A percentile compares a stretch with the other conserved stretches of the same genome.
Conservation (phyloP, 2,329 filamentous ascomycete genomes). For the Exophiala phaeomuriformis region DNA sequence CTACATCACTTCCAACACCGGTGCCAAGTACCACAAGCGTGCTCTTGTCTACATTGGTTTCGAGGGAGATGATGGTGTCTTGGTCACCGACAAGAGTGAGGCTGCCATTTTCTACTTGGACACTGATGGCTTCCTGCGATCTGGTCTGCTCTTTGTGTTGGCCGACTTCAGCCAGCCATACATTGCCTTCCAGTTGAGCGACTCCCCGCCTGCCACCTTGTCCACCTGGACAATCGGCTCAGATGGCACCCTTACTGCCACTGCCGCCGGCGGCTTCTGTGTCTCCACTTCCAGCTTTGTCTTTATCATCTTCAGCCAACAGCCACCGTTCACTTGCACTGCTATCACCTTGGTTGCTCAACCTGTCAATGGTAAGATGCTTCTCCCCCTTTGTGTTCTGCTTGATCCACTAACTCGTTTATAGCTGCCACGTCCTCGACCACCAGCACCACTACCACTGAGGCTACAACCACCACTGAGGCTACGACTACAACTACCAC, state of each 20-base stretch:
- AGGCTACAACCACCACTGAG: neutral
- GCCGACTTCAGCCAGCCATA: constrained; percentile 13
- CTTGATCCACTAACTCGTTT: neutral
- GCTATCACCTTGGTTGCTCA: neutral
- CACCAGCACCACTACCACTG: neutral
- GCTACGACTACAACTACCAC: constrained; percentile 1
- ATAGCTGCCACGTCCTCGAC: neutral
- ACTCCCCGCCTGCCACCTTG: neutral
- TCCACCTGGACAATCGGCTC: constrained; percentile 1
- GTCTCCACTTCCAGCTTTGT: constrained; percentile 2
- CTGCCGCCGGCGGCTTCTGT: constrained; percentile 8
- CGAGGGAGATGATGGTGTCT: constrained; percentile 7
- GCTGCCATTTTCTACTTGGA: constrained; percentile 17
- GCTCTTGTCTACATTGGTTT: constrained; percentile 17
- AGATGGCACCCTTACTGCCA: constrained; percentile 2
- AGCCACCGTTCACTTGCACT: constrained; percentile 10
- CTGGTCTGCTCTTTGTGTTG: constrained; percentile 10
- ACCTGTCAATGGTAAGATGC: neutral
- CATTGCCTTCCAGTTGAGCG: constrained; percentile 9
- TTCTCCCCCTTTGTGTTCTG: neutral
- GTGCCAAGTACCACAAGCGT: constrained; percentile 16
- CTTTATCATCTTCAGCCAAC: constrained; percentile 6
- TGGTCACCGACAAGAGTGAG: constrained; percentile 4
- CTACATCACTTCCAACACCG: constrained; percentile 4
- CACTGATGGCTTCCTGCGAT: constrained; percentile 7